Evolutionary conservation across 2,329 filamentous ascomycete species (phyloP).

Genomic region (Fusarium sacchari): DNA sequence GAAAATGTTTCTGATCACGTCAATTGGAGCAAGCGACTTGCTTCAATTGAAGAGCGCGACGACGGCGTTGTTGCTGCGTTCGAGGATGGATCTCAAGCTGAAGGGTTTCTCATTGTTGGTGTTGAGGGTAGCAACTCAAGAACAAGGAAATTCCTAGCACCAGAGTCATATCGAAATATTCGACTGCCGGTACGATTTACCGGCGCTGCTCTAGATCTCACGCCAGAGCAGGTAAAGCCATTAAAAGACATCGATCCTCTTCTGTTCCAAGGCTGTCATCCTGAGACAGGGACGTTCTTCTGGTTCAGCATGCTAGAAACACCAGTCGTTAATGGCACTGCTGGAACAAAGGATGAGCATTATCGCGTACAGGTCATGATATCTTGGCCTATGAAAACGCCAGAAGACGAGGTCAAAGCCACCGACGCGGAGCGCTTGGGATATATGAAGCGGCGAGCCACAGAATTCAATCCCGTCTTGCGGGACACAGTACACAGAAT

Average conservation of each 20-base stretch:
- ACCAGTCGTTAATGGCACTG: neutral
- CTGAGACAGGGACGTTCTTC: neutral
- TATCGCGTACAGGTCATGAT: conserved; percentile 9
- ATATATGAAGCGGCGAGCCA: conserved; percentile 9
- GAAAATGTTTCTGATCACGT: neutral
- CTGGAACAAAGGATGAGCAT: neutral
- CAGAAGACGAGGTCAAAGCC: conserved; percentile 2
- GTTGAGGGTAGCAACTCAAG: conserved; percentile 15
- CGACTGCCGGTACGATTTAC: neutral
- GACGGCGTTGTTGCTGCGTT: neutral
- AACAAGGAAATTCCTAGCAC: neutral
- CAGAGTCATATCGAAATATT: neutral
- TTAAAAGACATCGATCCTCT: conserved; percentile 2
- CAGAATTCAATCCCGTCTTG: neutral
- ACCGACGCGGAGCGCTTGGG: neutral
- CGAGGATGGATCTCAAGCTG: neutral
- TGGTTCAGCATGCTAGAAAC: conserved; percentile 6
- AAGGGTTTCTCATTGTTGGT: neutral
- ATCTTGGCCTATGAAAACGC: neutral
- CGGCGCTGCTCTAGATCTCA: conserved; percentile 1
- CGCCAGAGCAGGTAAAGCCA: conserved; percentile 7
- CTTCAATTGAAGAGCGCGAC: neutral
- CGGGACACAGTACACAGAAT: neutral
- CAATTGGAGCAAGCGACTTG: conserved; percentile 4
- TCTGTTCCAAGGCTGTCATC: conserved; percentile 6